These are phyloP conservation scores for Beauveria sp. DNA, from an alignment of 2,329 filamentous ascomycete genomes.

Conservation along the genomic window DNA sequence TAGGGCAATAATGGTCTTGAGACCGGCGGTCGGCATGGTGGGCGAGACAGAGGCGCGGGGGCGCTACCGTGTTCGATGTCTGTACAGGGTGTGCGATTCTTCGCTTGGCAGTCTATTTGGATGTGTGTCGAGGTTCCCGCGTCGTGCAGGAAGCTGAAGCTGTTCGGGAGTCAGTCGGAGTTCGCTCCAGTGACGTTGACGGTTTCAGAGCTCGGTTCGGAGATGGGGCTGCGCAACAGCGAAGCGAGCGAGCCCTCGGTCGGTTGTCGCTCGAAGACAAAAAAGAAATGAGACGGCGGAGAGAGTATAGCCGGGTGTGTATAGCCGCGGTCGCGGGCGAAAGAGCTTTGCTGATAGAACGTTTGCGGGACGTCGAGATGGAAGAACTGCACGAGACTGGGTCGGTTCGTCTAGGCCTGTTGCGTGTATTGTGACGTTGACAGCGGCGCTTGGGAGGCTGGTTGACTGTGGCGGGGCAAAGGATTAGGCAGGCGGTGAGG, in stretches of 20 bases:
- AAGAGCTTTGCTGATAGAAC: neutral
- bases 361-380: neutral
- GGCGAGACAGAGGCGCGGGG: slow-evolving; percentile 13
- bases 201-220: neutral
- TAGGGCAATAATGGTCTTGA: slow-evolving; percentile 98
- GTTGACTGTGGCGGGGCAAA: neutral
- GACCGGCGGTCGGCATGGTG: slow-evolving; percentile 69
- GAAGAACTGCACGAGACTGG: neutral
- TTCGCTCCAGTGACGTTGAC: neutral
- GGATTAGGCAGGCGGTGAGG: slow-evolving; percentile 4
- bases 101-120: too few relatives aligned
- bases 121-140: too few relatives aligned
- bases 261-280: neutral
- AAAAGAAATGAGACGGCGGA: too few relatives aligned
- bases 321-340: neutral
- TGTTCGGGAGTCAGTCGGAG: too few relatives aligned
- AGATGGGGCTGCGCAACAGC: neutral
- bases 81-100: too few relatives aligned
- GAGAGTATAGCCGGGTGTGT: neutral
- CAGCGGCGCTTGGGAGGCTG: neutral
- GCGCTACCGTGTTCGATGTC: neutral
- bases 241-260: neutral
- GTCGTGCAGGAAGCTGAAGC: too few relatives aligned
- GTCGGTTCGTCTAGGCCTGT: neutral
- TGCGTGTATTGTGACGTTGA: neutral